phyloP scores from a whole-genome alignment of 768 basidiomycete genomes.

The Termitomyces titanicus region DNA sequence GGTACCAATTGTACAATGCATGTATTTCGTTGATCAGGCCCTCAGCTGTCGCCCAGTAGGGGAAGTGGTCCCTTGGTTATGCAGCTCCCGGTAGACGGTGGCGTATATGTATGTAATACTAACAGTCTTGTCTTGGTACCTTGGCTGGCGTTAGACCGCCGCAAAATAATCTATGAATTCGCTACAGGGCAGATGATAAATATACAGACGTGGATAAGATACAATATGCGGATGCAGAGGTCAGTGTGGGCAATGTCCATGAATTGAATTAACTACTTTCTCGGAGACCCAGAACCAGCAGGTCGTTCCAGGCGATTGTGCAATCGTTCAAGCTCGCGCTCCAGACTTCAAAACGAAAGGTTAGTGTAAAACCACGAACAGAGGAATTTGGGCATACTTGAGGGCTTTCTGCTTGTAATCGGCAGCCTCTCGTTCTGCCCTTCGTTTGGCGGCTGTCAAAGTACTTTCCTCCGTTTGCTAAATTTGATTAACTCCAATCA shows the following conservation, averaged over 20 bases:
- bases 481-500: background rate
- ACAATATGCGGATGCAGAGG: constrained; percentile 10
- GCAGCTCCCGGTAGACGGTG: too few species aligned
- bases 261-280: constrained; percentile 20
- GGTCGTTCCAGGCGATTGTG: constrained; percentile 63
- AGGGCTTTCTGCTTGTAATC: constrained; percentile 71
- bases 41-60: too few species aligned
- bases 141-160: background rate
- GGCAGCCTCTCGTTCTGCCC: constrained; percentile 71
- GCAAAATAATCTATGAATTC: background rate
- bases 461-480: constrained; percentile 70
- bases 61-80: too few species aligned
- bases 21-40: too few species aligned
- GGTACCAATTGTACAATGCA: too few species aligned
- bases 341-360: constrained; percentile 35
- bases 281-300: constrained; percentile 33
- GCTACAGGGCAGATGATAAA: constrained; percentile 13
- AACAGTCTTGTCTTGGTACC: too few species aligned
- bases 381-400: constrained; percentile 39
- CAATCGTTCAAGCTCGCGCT: constrained; percentile 67
- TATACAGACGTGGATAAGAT: constrained; percentile 18
- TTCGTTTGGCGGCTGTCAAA: constrained; percentile 68
- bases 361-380: constrained; percentile 1
- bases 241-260: constrained; percentile 9
- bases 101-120: too few species aligned